Evolutionary conservation across 179 eudicot species (phyloP).

Genomic region (Amaranthus tricolor): DNA sequence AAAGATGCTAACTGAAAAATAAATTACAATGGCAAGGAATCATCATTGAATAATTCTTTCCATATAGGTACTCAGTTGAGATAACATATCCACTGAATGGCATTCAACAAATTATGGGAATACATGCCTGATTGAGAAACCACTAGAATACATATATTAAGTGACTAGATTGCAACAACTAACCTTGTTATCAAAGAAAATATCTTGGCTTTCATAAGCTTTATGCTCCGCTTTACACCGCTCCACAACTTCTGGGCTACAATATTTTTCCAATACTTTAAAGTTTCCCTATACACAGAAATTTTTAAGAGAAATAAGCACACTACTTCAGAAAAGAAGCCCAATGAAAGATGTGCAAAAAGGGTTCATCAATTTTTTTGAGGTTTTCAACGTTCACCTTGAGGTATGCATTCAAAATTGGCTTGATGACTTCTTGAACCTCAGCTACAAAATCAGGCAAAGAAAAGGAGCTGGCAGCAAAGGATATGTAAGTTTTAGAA

Average conservation of each 20-base stretch:
- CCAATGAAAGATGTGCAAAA: not conserved
- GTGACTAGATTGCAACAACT: conserved; percentile 21
- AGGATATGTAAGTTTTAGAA: not conserved
- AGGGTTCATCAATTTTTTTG: not conserved
- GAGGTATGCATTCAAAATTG: conserved; percentile 67
- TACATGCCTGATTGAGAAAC: not conserved
- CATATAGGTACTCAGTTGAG: too few species aligned
- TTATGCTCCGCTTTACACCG: conserved; percentile 85
- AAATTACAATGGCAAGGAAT: not conserved
- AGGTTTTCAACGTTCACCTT: conserved; percentile 43
- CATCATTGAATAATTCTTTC: not conserved
- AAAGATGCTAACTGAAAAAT: not conserved
- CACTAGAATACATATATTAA: not conserved
- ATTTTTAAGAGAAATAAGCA: conserved; percentile 7
- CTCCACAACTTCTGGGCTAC: conserved; percentile 72
- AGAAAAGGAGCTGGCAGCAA: conserved; percentile 56
- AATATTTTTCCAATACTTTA: conserved; percentile 61
- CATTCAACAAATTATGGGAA: not conserved
- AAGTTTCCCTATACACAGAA: conserved; percentile 54
- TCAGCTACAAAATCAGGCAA: conserved; percentile 84
- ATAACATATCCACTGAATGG: not conserved
- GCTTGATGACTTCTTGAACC: conserved; percentile 80
- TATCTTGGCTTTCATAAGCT: conserved; percentile 62
- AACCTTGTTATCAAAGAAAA: conserved; percentile 86
- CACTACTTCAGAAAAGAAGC: not conserved